A percentile compares a stretch with the other conserved stretches of the same genome.
phyloP scores from a whole-genome alignment of 371 early-diverging fungal species.

The Choanephora cucurbitarum region DNA sequence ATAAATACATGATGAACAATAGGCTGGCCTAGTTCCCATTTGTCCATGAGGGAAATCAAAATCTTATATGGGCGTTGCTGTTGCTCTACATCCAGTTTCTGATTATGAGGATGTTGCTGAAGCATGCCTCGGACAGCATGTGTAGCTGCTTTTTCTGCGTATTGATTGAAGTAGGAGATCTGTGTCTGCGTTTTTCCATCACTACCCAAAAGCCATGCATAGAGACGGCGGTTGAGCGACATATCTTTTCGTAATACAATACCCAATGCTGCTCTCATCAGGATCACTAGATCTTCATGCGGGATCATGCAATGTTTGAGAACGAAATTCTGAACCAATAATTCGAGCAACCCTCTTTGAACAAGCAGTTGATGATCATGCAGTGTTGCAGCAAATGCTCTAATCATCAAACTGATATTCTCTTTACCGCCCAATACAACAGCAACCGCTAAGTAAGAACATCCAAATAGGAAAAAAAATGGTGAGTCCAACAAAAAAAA shows the following conservation, averaged over 20 bases:
- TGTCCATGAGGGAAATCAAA: conserved; percentile 85
- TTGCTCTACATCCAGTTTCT: conserved; percentile 42
- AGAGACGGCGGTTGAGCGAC: conserved; percentile 90
- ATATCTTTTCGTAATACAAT: conserved; percentile 91
- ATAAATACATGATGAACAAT: conserved; percentile 74
- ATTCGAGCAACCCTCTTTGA: conserved; percentile 82
- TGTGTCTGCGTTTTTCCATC: conserved; percentile 37
- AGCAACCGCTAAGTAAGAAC: conserved; percentile 67
- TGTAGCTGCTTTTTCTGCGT: conserved; percentile 43
- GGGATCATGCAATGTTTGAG: conserved; percentile 68
- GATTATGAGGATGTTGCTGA: conserved; percentile 25
- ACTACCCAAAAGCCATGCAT: conserved; percentile 82
- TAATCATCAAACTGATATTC: conserved; percentile 71
- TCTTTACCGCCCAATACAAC: conserved; percentile 64
- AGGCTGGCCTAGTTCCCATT: conserved; percentile 79
- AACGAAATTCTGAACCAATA: conserved; percentile 80
- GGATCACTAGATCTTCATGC: conserved; percentile 60
- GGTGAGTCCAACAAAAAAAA: background rate
- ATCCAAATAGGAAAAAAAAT: background rate
- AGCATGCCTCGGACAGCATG: conserved; percentile 61
- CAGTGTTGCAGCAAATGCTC: conserved; percentile 76
- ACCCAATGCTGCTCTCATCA: conserved; percentile 71
- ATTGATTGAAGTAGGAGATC: conserved; percentile 35
- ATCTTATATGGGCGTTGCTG: conserved; percentile 77
- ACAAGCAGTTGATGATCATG: conserved; percentile 78